These are phyloP conservation scores for Erythrophleum ivorense DNA, from an alignment of 331 rosid genomes.

Conservation along the genomic window DNA sequence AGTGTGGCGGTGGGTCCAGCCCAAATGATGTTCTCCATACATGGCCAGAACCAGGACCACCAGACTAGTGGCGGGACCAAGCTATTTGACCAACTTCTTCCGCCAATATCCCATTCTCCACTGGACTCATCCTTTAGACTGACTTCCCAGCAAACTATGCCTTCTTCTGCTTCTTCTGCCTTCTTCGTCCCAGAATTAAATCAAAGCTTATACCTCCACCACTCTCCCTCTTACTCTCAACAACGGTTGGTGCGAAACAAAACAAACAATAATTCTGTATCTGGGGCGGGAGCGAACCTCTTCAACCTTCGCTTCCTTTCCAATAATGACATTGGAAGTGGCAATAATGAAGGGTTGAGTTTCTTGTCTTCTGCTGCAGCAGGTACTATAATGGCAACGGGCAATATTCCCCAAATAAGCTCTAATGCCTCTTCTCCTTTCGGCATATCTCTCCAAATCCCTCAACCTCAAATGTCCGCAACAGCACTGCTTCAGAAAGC, in stretches of 20 bases:
- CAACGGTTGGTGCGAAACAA: slow-evolving; percentile 57
- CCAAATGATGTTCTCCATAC: slow-evolving; percentile 59
- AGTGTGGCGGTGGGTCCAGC: slow-evolving; percentile 53
- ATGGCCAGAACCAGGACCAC: slow-evolving; percentile 44
- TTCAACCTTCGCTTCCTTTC: slow-evolving; percentile 67
- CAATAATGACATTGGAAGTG: slow-evolving; percentile 28
- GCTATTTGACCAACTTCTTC: slow-evolving; percentile 62
- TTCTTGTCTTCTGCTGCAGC: slow-evolving; percentile 46
- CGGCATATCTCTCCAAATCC: slow-evolving; percentile 21
- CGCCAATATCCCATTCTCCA: slow-evolving; percentile 32
- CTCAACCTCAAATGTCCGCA: slow-evolving; percentile 80
- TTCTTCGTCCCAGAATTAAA: slow-evolving; percentile 55
- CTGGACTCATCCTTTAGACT: neutral
- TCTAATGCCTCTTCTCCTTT: slow-evolving; percentile 67
- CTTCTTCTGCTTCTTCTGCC: slow-evolving; percentile 45
- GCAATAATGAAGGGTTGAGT: slow-evolving; percentile 13
- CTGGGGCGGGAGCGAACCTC: slow-evolving; percentile 37
- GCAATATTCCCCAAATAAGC: slow-evolving; percentile 33
- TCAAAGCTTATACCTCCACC: slow-evolving; percentile 53
- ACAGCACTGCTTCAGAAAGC: slow-evolving; percentile 96
- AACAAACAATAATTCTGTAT: slow-evolving; percentile 33
- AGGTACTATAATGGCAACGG: slow-evolving; percentile 45
- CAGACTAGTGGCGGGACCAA: slow-evolving; percentile 42
- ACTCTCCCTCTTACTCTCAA: neutral
- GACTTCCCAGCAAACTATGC: slow-evolving; percentile 39